Percentiles rank a stretch among this genome's conserved stretches.
Evolutionary conservation across 1,139 yeast species (phyloP).

Genomic region (Fermentozyma sake): DNA sequence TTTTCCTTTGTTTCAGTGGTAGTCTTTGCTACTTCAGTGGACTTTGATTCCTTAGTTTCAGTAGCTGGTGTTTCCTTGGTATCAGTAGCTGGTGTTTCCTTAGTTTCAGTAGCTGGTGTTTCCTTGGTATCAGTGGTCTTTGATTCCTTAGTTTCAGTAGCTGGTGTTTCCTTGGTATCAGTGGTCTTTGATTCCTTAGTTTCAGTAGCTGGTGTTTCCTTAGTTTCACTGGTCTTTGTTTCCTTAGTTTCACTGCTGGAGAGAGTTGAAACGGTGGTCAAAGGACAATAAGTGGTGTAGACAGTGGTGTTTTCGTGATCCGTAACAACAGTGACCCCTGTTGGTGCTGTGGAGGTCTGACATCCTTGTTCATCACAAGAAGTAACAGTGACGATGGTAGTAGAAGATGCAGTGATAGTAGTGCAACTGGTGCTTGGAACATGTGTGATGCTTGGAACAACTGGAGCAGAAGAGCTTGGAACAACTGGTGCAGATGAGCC

Average conservation of each 20-base stretch:
- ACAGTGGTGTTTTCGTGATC: conserved; percentile 10
- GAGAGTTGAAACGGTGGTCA: no score
- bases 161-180: no score
- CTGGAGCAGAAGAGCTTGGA: neutral
- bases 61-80: no score
- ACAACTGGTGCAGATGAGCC: conserved; percentile 3
- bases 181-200: no score
- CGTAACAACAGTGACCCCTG: conserved; percentile 8
- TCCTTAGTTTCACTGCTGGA: no score
- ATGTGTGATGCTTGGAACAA: neutral
- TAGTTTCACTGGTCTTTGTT: neutral
- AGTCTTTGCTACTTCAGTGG: no score
- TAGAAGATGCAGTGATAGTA: conserved; percentile 7
- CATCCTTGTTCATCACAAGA: conserved; percentile 17
- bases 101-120: no score
- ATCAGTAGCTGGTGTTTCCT: no score
- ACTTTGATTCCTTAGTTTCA: no score
- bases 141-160: no score
- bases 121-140: no score
- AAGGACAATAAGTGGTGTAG: conserved; percentile 29
- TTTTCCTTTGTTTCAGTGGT: no score
- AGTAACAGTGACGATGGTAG: conserved; percentile 21
- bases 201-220: conserved; percentile 3
- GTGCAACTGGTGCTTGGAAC: conserved; percentile 6
- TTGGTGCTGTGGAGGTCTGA: conserved; percentile 15